Evolutionary conservation across 2,329 filamentous ascomycete species (phyloP), one percentile per base, ranked within the genome.

Genomic region (Trichoderma guizhouense): DNA sequence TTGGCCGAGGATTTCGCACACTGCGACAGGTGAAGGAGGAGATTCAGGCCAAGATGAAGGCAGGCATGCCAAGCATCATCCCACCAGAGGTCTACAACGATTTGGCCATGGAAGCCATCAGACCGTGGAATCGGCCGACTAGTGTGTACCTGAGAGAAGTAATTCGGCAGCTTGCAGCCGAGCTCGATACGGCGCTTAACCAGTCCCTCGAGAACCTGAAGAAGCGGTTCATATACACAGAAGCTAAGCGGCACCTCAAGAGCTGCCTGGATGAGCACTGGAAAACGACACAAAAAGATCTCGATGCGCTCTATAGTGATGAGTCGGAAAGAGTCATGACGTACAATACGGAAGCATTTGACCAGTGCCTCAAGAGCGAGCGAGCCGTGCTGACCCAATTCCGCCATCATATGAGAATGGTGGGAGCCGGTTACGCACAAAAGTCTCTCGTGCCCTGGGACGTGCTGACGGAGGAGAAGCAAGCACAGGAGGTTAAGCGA

Each of bases 11-110:
- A 0, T 84, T 84, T 5, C 81, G 85, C 36, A 86, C 84, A 0
- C 81, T 90, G 3, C 79, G 79, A 4, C 81, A 86, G 47, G 87
- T 93, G 1, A 84, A 86, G 0, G 79, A 83, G 0, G 85, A 89
- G 12, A 90, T 92, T 15, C 79, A 82, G 21, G 80, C 83, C 5
- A 87, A 88, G 14, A 87, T 86, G 30, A 84, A 83, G 21, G 86
- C 88, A 0, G 89, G 90, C 0, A 84, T 90, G 74, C 89, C 89
- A 0, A 86, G 87, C 7, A 83, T 89, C 0, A 86, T 89, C 0
- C 86, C 90, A 0, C 85, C 87, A 0, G 86, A 88, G 47, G 89
- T 91, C 0, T 89, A 90, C 26, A 86, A 90, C 32, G 83, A 83
- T 0, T 82, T 92, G 18, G 89, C 87, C 60, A 82, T 84, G 18